phyloP scores from a whole-genome alignment of 2,329 filamentous ascomycete species.

The Stemphylium beticola region DNA sequence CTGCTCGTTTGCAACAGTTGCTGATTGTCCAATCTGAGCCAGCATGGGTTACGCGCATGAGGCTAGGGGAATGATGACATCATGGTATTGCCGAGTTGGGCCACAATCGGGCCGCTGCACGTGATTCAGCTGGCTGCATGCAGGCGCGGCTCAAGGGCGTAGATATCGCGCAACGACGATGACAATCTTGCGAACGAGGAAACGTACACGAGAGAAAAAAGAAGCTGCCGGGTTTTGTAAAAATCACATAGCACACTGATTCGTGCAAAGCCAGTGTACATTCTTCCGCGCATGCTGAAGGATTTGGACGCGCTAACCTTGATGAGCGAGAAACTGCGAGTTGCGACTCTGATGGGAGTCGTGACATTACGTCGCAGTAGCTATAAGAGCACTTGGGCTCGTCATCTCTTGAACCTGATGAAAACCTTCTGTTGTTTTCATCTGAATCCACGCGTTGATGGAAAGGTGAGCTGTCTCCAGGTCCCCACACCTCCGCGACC shows the following conservation, averaged over 20 bases:
- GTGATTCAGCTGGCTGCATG: neutral
- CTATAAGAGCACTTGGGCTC: neutral
- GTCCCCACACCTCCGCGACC: slow-evolving; percentile 12
- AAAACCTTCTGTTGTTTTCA: neutral
- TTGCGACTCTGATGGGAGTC: neutral
- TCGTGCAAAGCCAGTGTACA: neutral
- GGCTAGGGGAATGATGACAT: neutral
- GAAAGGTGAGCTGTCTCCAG: neutral
- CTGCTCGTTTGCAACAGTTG: neutral
- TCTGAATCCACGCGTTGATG: neutral
- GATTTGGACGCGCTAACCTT: neutral
- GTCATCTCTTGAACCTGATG: neutral
- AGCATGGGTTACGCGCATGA: too few species aligned
- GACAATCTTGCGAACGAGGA: neutral
- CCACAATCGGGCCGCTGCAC: neutral
- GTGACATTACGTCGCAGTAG: neutral
- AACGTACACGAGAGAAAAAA: neutral
- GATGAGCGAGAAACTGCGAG: neutral
- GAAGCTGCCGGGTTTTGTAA: neutral
- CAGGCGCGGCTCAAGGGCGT: neutral
- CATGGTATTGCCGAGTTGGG: neutral
- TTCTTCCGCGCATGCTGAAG: neutral
- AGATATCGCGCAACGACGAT: neutral
- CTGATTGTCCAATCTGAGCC: neutral
- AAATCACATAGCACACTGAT: neutral